These are phyloP conservation scores for Termitomyces sp. DNA, from an alignment of 768 basidiomycete genomes.

Conservation along the genomic window DNA sequence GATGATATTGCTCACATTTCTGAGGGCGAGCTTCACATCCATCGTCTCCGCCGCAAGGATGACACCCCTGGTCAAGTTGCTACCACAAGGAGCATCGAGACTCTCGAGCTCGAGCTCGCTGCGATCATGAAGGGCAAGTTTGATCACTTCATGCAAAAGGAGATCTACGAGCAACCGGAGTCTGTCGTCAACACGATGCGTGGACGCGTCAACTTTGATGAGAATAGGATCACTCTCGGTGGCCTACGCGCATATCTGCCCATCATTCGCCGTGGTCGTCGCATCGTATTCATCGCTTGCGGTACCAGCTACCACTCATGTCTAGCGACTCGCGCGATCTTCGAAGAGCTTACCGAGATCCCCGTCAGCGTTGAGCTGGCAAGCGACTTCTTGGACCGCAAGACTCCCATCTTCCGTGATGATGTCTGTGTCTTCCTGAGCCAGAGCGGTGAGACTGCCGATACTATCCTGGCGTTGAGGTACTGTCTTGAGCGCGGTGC, in stretches of 20 bases:
- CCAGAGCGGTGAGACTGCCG: conserved; percentile 98
- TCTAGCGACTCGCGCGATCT: conserved; percentile 94
- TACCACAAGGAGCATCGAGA: conserved; percentile 92
- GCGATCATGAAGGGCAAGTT: conserved; percentile 99
- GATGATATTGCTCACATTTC: conserved; percentile 98
- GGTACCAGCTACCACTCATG: conserved; percentile 98
- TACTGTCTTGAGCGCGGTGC: conserved; percentile 98
- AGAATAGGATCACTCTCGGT: conserved; percentile 86
- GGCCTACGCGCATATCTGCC: conserved; percentile 93
- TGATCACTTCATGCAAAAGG: conserved; percentile 99
- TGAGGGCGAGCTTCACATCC: conserved; percentile 97
- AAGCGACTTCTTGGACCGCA: conserved; percentile 97
- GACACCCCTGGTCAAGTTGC: conserved; percentile 59
- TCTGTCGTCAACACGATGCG: conserved; percentile 99
- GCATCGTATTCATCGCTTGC: conserved; percentile 97
- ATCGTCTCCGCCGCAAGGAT: conserved; percentile 90
- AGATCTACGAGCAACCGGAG: conserved; percentile 98
- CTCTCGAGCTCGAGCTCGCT: conserved; percentile 97
- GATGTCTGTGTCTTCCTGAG: conserved; percentile 96
- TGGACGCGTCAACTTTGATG: conserved; percentile 98
- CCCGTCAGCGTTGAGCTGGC: conserved; percentile 96
- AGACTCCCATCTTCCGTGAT: conserved; percentile 99
- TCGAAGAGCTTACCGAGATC: conserved; percentile 98
- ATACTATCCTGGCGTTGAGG: conserved; percentile 92
- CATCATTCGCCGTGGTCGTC: conserved; percentile 90